A percentile compares a stretch with the other conserved stretches of the same genome.
These are phyloP conservation scores for Vigna angularis DNA, from an alignment of 306 rosid species.

Conservation along the genomic window DNA sequence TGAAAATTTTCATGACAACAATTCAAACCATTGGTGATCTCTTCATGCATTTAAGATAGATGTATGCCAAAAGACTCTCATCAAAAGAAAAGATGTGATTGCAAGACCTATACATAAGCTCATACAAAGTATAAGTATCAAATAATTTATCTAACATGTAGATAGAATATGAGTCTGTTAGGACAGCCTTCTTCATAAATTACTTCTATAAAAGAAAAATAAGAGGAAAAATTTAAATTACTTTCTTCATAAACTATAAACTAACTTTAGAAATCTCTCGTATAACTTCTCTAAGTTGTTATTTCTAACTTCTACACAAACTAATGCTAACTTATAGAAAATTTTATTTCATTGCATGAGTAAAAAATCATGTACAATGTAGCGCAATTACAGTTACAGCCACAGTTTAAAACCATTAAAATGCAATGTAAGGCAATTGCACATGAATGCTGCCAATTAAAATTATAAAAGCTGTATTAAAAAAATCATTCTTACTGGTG, in stretches of 20 bases:
- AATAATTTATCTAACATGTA: not conserved
- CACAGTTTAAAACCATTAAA: not conserved
- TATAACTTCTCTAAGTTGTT: too few species aligned
- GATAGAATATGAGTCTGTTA: not conserved
- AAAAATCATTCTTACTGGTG: not conserved
- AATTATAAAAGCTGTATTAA: not conserved
- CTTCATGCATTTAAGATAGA: not conserved
- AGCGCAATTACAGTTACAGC: not conserved
- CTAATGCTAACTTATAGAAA: too few species aligned
- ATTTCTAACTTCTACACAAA: too few species aligned
- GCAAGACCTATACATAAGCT: not conserved
- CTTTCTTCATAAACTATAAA: too few species aligned
- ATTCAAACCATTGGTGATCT: not conserved
- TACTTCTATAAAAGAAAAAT: too few species aligned
- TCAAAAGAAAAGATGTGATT: not conserved
- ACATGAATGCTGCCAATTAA: not conserved
- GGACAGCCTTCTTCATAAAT: too few species aligned
- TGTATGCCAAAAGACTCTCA: not conserved
- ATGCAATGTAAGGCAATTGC: not conserved
- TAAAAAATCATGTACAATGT: too few species aligned
- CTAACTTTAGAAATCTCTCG: too few species aligned
- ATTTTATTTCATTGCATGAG: too few species aligned
- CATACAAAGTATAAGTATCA: not conserved
- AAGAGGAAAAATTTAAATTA: too few species aligned
- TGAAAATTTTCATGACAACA: slow-evolving; percentile 21